A percentile compares a stretch with the other conserved stretches of the same genome.
phyloP scores from a whole-genome alignment of 1,139 yeast genomes.

The Zhuliangozyma blackwelliae region DNA sequence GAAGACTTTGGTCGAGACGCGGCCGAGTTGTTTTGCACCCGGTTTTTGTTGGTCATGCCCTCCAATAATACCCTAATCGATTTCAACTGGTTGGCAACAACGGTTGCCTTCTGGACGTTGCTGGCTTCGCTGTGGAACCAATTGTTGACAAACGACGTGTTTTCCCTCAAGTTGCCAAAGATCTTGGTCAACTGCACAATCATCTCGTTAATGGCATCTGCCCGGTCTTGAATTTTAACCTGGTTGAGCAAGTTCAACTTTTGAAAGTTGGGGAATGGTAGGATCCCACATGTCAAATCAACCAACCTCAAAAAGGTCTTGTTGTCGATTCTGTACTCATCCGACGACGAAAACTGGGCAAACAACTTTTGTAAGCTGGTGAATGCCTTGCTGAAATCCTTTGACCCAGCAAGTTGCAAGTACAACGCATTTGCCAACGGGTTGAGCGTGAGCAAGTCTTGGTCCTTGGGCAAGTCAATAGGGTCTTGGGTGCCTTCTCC shows the following conservation, averaged over 20 bases:
- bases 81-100: slow-evolving; percentile 59
- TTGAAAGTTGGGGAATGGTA: slow-evolving; percentile 54
- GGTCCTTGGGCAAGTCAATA: slow-evolving; percentile 2
- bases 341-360: slow-evolving; percentile 20
- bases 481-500: slow-evolving; percentile 6
- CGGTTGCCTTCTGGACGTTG: slow-evolving; percentile 50
- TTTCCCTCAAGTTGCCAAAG: slow-evolving; percentile 27
- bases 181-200: slow-evolving; percentile 31
- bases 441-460: slow-evolving; percentile 47
- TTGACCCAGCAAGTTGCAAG: slow-evolving; percentile 47
- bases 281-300: slow-evolving; percentile 54
- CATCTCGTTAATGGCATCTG: slow-evolving; percentile 25
- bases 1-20: too few species aligned
- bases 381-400: slow-evolving; percentile 42
- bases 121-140: slow-evolving; percentile 50
- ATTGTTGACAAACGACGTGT: slow-evolving; percentile 35
- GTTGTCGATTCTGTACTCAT: slow-evolving; percentile 21
- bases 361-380: slow-evolving; percentile 32
- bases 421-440: slow-evolving; percentile 62
- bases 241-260: slow-evolving; percentile 40
- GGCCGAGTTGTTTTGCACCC: background rate
- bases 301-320: slow-evolving; percentile 35
- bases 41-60: slow-evolving; percentile 35
- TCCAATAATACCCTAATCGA: slow-evolving; percentile 54
- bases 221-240: slow-evolving; percentile 30